A percentile compares a stretch with the other conserved stretches of the same genome.
Evolutionary conservation across 192 early-diverging fungal species (phyloP).

Genomic region (Backusella mclennaniae): DNA sequence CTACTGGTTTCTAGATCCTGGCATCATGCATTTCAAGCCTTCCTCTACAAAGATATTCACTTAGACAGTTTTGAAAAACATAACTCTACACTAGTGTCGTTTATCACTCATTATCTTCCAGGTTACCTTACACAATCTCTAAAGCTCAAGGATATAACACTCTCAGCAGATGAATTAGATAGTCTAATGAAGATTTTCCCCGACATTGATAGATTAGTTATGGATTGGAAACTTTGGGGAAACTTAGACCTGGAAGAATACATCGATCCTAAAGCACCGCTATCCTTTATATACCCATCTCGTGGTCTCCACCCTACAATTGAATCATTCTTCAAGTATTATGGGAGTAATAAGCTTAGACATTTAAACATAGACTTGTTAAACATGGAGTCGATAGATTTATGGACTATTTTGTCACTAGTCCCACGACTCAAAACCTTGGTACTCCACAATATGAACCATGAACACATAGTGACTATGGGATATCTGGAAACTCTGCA

Average conservation of each 20-base stretch:
- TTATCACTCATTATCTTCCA: background rate
- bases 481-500: constrained; percentile 9
- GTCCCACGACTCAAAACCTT: background rate
- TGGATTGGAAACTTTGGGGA: constrained; percentile 13
- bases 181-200: background rate
- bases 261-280: background rate
- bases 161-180: background rate
- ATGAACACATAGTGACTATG: constrained; percentile 11
- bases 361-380: background rate
- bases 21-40: background rate
- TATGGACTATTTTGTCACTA: background rate
- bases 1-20: background rate
- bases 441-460: background rate
- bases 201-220: background rate
- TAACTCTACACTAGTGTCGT: background rate
- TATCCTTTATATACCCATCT: constrained; percentile 5
- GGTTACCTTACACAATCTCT: background rate
- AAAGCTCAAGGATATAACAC: background rate
- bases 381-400: background rate
- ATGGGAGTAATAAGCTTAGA: background rate
- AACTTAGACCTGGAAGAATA: background rate
- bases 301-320: background rate
- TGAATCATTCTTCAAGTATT: background rate
- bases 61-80: background rate
- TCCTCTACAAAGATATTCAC: background rate